Base-by-base conservation (phyloP, 768 basidiomycete species). In the Termitomyces sp. region DNA sequence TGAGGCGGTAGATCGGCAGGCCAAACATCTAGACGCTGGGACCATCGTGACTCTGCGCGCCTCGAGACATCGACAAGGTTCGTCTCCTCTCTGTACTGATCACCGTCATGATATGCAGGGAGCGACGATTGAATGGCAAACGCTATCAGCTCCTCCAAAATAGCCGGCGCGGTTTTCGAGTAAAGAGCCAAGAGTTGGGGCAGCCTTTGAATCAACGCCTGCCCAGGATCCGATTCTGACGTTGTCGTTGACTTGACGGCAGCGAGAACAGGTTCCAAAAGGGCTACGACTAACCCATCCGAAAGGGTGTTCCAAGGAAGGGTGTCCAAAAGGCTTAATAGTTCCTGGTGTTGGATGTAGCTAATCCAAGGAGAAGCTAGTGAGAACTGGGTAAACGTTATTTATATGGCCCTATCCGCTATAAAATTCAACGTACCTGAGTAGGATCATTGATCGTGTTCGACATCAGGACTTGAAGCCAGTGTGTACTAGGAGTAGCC, bases 71-170 rank as follows among this genome's bases (percentile, higher is more conserved):
- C 52, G 14, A 57, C 62, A 3, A 74, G 42, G 30, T 56, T 63
- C 5, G 45, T 39, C 5, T 68, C 65, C 12, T 64, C 55, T 9
- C 45, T 48, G 14, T 22, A 34, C 8, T 47, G 51, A 42, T 53
- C 62, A 12, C 77, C 77, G 37, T 75, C 68, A 46, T 72, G 61
- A 24, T 72, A 69, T 10, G 75, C 60, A 0, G 80, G 80, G 20
- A 81, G 50, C 9, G 72, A 73, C 1, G 76, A 73, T 16, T 74
- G 68, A 4, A 84, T 58, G 0, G 75, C 70, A 4, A 64, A 62
- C 2, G 82, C 77, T 22, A 87, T 73, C 58, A 87, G 67, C 9
- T 77, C 71, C 42, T 87, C 82, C 0, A 86, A 70, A 2, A 72
- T 58, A 1, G 55, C 9, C 16, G 73, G 77, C n/a, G 32, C 3